Evolutionary conservation across 352 stramenopile genomes (phyloP).

Genomic region (Phytopythium vexans): DNA sequence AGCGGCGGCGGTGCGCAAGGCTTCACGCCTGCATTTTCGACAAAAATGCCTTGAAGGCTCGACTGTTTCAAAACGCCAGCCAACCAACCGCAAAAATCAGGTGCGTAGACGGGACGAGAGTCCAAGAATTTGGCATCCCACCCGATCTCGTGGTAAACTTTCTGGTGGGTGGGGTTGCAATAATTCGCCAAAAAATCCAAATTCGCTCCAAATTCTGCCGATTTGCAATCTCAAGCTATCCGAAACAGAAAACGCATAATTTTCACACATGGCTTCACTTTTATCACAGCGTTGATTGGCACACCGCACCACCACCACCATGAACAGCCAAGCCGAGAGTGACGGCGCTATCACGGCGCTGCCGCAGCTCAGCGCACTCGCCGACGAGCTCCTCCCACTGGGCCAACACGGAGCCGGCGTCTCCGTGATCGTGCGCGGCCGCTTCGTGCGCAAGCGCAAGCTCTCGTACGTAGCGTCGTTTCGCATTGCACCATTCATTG

Average conservation of each 20-base stretch:
- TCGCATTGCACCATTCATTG: neutral
- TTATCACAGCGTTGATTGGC: neutral
- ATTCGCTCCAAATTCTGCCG: neutral
- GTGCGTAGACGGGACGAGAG: too few relatives aligned
- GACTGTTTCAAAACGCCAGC: too few relatives aligned
- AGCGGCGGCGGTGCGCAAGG: too few relatives aligned
- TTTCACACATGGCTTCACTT: too few relatives aligned
- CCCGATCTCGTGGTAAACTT: neutral
- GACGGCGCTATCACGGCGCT: neutral
- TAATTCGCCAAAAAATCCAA: slow-evolving; percentile 1
- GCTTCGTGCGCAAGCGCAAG: slow-evolving; percentile 75
- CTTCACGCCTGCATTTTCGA: too few relatives aligned
- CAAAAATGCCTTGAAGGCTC: too few relatives aligned
- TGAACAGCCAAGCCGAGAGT: neutral
- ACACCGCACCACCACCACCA: neutral
- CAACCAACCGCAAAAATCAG: too few relatives aligned
- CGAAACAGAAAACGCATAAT: neutral
- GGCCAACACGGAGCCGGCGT: neutral
- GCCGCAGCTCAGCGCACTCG: neutral
- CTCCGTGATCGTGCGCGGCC: slow-evolving; percentile 43
- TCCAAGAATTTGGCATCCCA: neutral
- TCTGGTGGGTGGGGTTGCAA: too few relatives aligned
- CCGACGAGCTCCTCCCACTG: neutral
- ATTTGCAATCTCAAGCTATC: neutral
- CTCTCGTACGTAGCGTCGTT: slow-evolving; percentile 56